Conservation (phyloP, 495 filamentous ascomycete species). For the Lasiosphaeria ovina region DNA sequence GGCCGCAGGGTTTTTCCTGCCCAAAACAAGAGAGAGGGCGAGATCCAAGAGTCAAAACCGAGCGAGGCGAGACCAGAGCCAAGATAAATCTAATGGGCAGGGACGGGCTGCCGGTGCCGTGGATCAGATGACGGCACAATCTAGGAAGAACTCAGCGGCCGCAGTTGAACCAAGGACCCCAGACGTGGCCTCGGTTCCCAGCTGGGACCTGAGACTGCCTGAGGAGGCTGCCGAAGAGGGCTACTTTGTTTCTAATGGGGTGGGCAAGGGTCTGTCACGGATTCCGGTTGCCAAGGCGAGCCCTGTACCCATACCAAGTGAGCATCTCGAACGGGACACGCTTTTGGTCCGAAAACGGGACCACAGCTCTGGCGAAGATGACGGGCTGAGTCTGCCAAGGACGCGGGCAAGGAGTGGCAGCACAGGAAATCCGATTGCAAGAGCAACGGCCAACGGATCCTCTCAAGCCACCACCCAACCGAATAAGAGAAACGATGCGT, state of each 20-base stretch:
- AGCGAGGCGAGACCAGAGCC: slow-evolving; percentile 46
- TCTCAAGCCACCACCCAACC: slow-evolving; percentile 31
- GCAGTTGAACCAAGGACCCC: slow-evolving; percentile 29
- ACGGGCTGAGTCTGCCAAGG: slow-evolving; percentile 53
- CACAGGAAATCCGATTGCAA: slow-evolving; percentile 58
- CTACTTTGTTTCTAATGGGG: slow-evolving; percentile 38
- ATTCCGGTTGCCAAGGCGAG: slow-evolving; percentile 82
- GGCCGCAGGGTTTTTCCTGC: slow-evolving; percentile 74
- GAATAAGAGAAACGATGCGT: slow-evolving; percentile 46
- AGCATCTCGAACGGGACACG: slow-evolving; percentile 69
- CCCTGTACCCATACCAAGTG: slow-evolving; percentile 68
- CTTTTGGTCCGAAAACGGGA: slow-evolving; percentile 62
- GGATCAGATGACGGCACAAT: slow-evolving; percentile 31
- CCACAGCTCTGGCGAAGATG: slow-evolving; percentile 60
- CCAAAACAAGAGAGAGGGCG: slow-evolving; percentile 52
- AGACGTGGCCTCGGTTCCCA: slow-evolving; percentile 28
- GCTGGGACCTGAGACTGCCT: slow-evolving; percentile 73
- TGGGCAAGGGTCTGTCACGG: slow-evolving; percentile 55
- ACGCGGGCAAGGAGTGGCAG: slow-evolving; percentile 72
- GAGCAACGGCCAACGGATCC: slow-evolving; percentile 40
- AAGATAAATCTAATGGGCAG: slow-evolving; percentile 30
- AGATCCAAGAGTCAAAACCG: slow-evolving; percentile 47
- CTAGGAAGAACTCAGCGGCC: slow-evolving; percentile 47
- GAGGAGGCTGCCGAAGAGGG: slow-evolving; percentile 76
- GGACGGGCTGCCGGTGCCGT: slow-evolving; percentile 23